phyloP scores from a whole-genome alignment of 768 basidiomycete species.

The Multifurca ochricompacta region DNA sequence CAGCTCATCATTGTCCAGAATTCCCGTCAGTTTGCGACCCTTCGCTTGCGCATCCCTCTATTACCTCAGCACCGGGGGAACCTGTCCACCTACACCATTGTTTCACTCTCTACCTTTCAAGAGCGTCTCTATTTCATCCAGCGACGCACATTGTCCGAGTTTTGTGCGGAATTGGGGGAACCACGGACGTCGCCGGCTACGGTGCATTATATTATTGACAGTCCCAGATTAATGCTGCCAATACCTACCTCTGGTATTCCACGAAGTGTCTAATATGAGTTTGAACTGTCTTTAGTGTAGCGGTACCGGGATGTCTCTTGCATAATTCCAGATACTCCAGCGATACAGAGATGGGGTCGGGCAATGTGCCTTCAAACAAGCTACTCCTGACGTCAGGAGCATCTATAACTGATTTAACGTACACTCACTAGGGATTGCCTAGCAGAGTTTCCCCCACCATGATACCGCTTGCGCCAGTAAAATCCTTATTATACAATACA shows the following conservation, averaged over 20 bases:
- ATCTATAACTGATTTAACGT: not conserved
- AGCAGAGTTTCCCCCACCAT: constrained; percentile 80
- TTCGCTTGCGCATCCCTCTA: not conserved
- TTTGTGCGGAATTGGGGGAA: constrained; percentile 23
- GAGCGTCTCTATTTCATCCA: constrained; percentile 24
- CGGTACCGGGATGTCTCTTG: constrained; percentile 41
- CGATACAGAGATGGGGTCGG: constrained; percentile 59
- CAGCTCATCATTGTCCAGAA: not conserved
- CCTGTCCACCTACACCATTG: constrained; percentile 22
- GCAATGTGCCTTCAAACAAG: constrained; percentile 45
- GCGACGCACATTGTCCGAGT: constrained; percentile 18
- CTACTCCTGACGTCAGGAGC: constrained; percentile 28
- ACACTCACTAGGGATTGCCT: constrained; percentile 60
- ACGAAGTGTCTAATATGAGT: constrained; percentile 63
- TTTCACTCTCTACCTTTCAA: constrained; percentile 21
- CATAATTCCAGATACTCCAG: constrained; percentile 65
- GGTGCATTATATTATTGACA: not conserved
- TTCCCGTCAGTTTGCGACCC: not conserved
- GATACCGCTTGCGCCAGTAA: constrained; percentile 60
- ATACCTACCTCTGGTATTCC: constrained; percentile 56
- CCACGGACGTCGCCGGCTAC: constrained; percentile 26
- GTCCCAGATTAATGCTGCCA: not conserved
- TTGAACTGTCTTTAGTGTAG: constrained; percentile 43
- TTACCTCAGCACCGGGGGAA: not conserved
- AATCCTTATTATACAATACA: constrained; percentile 42